Base-by-base conservation (phyloP, 2,329 filamentous ascomycete species). In the Ophiostoma pallidulum region DNA sequence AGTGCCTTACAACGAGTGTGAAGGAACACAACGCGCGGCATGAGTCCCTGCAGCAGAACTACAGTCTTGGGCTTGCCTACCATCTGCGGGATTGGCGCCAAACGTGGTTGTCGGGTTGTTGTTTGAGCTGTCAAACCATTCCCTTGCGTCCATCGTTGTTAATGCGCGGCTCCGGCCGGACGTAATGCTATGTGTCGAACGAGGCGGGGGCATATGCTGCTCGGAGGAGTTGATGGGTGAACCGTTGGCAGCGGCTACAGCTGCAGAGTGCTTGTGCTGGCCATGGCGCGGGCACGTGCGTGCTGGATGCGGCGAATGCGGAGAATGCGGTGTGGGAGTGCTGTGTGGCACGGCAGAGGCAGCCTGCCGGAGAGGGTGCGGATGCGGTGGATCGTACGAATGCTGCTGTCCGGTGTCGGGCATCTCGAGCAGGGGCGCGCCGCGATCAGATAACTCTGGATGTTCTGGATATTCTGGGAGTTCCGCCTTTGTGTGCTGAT, bases 51-150 rank as follows among this genome's bases (percentile, higher is more conserved):
- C n/a, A n/a, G n/a, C n/a, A n/a, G n/a, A n/a, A n/a, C n/a, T n/a
- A n/a, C n/a, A n/a, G n/a, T n/a, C n/a, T n/a, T n/a, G n/a, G n/a
- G n/a, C 24, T 9, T 4, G 20, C 62, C 57, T 56, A 72, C 70
- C 66, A 54, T 78, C 74, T 71, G 77, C 76, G 4, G 61, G 55
- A 18, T 57, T 62, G 20, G 64, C 61, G 26, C 72, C 66, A 40
- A 68, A 68, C 0, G 62, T 64, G 10, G 63, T 65, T 1, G 62
- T 67, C 0, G 70, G 67, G 36, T 78, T 73, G 38, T 68, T 60
- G 37, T 78, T 78, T 4, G 71, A 74, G 10, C 62, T 63, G 31
- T 78, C 69, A 47, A 78, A 78, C 75, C 75, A 79, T 31, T 62
- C 68, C 31, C 66, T 72, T 1, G 73, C 66, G 44, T 78, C 74